Conservation (phyloP, 768 basidiomycete genomes). For the Tubosaeta sp. region DNA sequence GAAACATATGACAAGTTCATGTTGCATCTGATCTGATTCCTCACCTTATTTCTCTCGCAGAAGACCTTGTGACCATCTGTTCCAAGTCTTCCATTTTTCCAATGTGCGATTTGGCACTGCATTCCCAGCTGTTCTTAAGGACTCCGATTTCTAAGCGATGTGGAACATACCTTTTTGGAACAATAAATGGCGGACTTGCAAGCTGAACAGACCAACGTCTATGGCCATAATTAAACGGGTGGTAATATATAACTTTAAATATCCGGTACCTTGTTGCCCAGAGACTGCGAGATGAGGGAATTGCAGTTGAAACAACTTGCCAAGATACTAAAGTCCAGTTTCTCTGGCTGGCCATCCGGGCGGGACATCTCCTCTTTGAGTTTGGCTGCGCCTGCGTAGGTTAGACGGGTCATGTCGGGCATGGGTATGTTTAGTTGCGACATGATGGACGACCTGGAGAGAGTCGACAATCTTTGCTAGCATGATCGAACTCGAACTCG, state of each 20-base stretch:
- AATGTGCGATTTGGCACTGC: conserved; percentile 35
- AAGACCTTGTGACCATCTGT: conserved; percentile 31
- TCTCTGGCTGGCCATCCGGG: conserved; percentile 26
- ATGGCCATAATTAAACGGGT: conserved; percentile 1
- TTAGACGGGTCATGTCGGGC: conserved; percentile 27
- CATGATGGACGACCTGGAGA: conserved; percentile 10
- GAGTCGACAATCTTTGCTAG: too few species aligned
- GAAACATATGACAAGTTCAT: background rate
- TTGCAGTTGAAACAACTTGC: conserved; percentile 24
- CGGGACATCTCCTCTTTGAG: conserved; percentile 25
- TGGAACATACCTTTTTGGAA: conserved; percentile 21
- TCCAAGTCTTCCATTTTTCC: conserved; percentile 30
- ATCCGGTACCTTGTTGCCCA: conserved; percentile 19
- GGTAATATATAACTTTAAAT: background rate
- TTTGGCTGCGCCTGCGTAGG: conserved; percentile 26
- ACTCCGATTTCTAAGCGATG: background rate
- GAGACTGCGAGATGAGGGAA: conserved; percentile 2
- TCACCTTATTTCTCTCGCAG: conserved; percentile 34
- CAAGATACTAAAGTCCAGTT: conserved; percentile 25
- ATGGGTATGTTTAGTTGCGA: conserved; percentile 12
- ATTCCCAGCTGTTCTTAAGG: conserved; percentile 1
- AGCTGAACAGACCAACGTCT: conserved; percentile 28
- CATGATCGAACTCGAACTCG: too few species aligned
- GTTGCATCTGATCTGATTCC: conserved; percentile 1
- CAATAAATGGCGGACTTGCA: conserved; percentile 31